phyloP scores from a whole-genome alignment of 257 asterid species.

The Linderniella brevidens region DNA sequence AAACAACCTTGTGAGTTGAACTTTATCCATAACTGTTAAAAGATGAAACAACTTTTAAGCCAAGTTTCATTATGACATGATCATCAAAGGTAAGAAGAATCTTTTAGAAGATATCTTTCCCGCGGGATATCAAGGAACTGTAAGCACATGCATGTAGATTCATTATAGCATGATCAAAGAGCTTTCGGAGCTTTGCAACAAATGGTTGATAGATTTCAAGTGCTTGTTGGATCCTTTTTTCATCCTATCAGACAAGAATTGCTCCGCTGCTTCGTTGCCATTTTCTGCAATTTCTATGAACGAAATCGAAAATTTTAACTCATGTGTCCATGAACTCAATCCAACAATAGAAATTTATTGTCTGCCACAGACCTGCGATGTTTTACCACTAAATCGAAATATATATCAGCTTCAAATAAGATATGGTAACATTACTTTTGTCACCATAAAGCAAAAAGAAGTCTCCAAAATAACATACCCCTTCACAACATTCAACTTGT shows the following conservation, averaged over 20 bases:
- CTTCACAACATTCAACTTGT: slow-evolving; percentile 21
- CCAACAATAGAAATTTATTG: neutral
- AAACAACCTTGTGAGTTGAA: too few relatives aligned
- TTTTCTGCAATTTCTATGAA: too few relatives aligned
- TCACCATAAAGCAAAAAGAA: slow-evolving; percentile 30
- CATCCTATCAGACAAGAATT: slow-evolving; percentile 24
- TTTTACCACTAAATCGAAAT: neutral
- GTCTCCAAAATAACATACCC: too few relatives aligned
- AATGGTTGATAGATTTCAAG: slow-evolving; percentile 25
- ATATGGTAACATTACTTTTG: too few relatives aligned
- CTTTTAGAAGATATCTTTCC: too few relatives aligned
- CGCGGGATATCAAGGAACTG: slow-evolving; percentile 90
- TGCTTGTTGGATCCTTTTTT: slow-evolving; percentile 40
- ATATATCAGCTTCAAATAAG: too few relatives aligned
- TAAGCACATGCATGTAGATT: slow-evolving; percentile 89
- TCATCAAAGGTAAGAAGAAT: too few relatives aligned
- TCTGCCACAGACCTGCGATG: neutral
- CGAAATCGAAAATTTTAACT: too few relatives aligned
- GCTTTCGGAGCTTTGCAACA: slow-evolving; percentile 67
- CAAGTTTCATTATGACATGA: too few relatives aligned
- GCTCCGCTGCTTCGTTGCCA: slow-evolving; percentile 10
- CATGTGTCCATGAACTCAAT: slow-evolving; percentile 7
- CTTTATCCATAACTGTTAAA: too few relatives aligned
- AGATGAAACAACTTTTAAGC: too few relatives aligned
- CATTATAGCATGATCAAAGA: slow-evolving; percentile 81